Percentiles rank a stretch among this genome's conserved stretches.
These are phyloP conservation scores for Gentiana macrophylla DNA, from an alignment of 257 asterid genomes.

Conservation along the genomic window DNA sequence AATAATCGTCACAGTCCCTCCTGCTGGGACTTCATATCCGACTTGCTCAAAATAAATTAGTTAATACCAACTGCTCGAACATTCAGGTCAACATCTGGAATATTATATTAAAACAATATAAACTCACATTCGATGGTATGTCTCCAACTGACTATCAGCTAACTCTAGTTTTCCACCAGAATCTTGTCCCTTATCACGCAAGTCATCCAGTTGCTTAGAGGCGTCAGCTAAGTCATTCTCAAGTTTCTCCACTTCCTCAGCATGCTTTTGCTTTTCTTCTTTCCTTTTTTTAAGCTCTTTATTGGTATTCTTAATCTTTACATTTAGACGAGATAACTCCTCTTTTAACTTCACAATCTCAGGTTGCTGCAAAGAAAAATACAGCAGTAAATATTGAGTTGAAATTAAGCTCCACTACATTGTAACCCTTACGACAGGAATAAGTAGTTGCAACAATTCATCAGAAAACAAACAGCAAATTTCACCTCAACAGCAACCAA, in stretches of 20 bases:
- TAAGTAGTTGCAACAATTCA: constrained; percentile 1
- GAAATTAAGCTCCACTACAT: neutral
- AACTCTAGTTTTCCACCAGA: constrained; percentile 88
- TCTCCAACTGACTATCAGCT: constrained; percentile 91
- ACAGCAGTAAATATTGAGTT: neutral
- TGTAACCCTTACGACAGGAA: neutral
- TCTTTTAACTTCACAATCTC: constrained; percentile 84
- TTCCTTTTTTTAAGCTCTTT: constrained; percentile 73
- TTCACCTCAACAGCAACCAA: neutral
- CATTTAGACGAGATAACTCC: constrained; percentile 66
- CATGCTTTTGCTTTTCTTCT: constrained; percentile 68
- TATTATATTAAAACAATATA: too few relatives aligned
- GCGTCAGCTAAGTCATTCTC: constrained; percentile 70
- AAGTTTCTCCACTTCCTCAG: constrained; percentile 63
- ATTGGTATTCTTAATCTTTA: constrained; percentile 59
- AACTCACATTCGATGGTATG: constrained; percentile 84
- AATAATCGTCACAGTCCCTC: too few relatives aligned
- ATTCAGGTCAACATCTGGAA: too few relatives aligned
- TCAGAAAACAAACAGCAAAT: neutral
- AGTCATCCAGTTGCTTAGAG: constrained; percentile 65
- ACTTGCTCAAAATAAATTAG: too few relatives aligned
- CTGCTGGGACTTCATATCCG: too few relatives aligned
- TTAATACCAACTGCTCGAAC: too few relatives aligned
- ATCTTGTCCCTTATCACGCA: constrained; percentile 69
- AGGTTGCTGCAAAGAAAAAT: constrained; percentile 63